Evolutionary conservation across 805 yeast genomes (phyloP).

Genomic region (Lipomyces sp.): DNA sequence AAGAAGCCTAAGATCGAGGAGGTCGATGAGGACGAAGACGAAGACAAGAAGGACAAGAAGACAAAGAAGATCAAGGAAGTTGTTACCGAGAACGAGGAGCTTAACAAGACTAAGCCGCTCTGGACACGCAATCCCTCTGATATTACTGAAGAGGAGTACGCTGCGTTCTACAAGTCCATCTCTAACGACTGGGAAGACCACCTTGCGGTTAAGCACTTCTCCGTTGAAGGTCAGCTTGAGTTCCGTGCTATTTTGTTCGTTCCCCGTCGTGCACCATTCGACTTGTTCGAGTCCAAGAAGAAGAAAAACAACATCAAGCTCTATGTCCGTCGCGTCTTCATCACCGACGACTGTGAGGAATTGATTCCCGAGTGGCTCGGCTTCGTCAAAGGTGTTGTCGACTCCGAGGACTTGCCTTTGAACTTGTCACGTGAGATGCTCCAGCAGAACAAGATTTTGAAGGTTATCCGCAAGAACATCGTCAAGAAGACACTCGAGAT

Average conservation of each 20-base stretch:
- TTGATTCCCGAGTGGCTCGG: constrained; percentile 98
- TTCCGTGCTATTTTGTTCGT: constrained; percentile 96
- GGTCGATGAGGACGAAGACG: constrained; percentile 71
- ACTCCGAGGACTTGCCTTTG: constrained; percentile 98
- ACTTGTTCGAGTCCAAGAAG: constrained; percentile 96
- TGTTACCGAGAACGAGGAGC: constrained; percentile 96
- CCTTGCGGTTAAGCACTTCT: constrained; percentile 98
- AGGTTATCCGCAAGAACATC: constrained; percentile 98
- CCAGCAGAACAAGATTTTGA: constrained; percentile 99
- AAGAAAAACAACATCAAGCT: constrained; percentile 98
- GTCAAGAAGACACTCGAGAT: constrained; percentile 98
- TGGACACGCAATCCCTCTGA: constrained; percentile 99
- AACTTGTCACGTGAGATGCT: constrained; percentile 99
- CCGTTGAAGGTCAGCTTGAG: constrained; percentile 99
- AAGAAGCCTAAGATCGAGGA: constrained; percentile 78
- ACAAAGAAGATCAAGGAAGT: constrained; percentile 88
- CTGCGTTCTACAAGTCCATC: constrained; percentile 98
- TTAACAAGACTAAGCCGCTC: constrained; percentile 97
- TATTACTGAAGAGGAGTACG: constrained; percentile 96
- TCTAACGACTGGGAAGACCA: constrained; percentile 99
- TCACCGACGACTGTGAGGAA: constrained; percentile 99
- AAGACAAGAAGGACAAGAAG: constrained; percentile 72
- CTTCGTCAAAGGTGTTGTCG: constrained; percentile 98
- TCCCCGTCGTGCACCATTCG: constrained; percentile 99
- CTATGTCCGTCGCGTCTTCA: constrained; percentile 99